A percentile compares a stretch with the other conserved stretches of the same genome.
Conservation (phyloP, 306 rosid genomes). For the Cyclanthera cordifolia region DNA sequence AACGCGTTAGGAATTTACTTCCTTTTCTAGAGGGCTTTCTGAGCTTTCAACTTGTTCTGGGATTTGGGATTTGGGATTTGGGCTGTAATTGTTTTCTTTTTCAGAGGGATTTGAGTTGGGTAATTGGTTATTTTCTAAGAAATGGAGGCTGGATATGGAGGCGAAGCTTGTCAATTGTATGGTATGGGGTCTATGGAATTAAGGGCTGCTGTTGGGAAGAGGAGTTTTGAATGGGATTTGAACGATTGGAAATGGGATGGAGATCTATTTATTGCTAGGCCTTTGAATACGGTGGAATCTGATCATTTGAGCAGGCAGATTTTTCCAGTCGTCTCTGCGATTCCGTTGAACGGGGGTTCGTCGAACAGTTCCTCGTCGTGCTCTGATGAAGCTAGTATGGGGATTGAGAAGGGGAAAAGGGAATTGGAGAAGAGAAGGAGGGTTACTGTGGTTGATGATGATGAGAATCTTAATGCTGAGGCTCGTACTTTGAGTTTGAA, state of each 20-base stretch:
- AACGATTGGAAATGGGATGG: slow-evolving; percentile 84
- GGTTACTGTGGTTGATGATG: slow-evolving; percentile 43
- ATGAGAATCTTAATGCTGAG: slow-evolving; percentile 43
- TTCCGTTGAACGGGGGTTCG: slow-evolving; percentile 34
- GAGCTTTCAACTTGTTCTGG: slow-evolving; percentile 27
- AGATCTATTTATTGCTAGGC: slow-evolving; percentile 60
- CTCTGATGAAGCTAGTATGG: slow-evolving; percentile 53
- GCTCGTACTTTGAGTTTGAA: slow-evolving; percentile 42
- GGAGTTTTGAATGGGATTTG: slow-evolving; percentile 64
- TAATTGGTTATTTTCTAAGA: background rate
- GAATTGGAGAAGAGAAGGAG: slow-evolving; percentile 72
- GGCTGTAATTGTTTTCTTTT: background rate
- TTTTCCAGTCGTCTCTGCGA: slow-evolving; percentile 44
- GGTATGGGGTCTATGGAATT: slow-evolving; percentile 38
- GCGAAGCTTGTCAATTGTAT: slow-evolving; percentile 31
- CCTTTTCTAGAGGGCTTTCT: background rate
- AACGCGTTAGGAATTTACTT: slow-evolving; percentile 9
- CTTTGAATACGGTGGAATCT: slow-evolving; percentile 35
- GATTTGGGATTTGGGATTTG: slow-evolving; percentile 31
- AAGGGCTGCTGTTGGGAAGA: slow-evolving; percentile 39
- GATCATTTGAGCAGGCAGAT: slow-evolving; percentile 39
- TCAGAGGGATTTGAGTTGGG: background rate
- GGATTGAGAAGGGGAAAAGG: slow-evolving; percentile 35
- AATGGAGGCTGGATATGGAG: slow-evolving; percentile 66
- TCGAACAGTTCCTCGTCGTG: slow-evolving; percentile 70